Conservation (phyloP, 1,284 basidiomycete species). For the Trametes pubescens region DNA sequence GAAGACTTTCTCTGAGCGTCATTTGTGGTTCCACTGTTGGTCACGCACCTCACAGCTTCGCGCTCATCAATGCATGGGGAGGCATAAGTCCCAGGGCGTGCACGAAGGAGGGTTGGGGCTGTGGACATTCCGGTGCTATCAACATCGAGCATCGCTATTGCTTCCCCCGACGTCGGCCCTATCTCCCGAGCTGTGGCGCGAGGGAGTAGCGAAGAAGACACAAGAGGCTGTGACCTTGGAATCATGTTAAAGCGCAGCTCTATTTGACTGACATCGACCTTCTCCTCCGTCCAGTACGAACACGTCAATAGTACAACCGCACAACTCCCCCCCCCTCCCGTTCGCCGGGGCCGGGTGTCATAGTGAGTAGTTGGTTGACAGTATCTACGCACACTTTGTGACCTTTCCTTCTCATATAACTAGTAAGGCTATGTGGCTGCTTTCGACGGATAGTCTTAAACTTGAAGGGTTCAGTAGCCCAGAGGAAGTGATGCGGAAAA, state of each 20-base stretch:
- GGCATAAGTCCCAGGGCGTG: background rate
- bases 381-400: background rate
- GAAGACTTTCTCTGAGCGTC: background rate
- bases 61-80: background rate
- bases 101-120: background rate
- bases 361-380: background rate
- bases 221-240: too few species aligned
- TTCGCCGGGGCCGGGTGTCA: background rate
- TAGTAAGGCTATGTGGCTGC: constrained; percentile 8
- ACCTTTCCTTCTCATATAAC: background rate
- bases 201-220: too few species aligned
- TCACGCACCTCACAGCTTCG: background rate
- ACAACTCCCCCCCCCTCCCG: too few species aligned
- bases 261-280: too few species aligned
- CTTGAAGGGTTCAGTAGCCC: background rate
- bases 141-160: too few species aligned
- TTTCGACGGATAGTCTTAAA: background rate
- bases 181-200: too few species aligned
- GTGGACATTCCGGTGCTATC: background rate
- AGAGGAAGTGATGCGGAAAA: background rate
- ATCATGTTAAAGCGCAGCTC: too few species aligned
- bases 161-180: too few species aligned
- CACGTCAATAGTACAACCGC: too few species aligned
- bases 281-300: too few species aligned
- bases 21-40: background rate